A percentile compares a stretch with the other conserved stretches of the same genome.
These are phyloP conservation scores for Cucumis sativus DNA, from an alignment of 306 rosid species.

Conservation along the genomic window DNA sequence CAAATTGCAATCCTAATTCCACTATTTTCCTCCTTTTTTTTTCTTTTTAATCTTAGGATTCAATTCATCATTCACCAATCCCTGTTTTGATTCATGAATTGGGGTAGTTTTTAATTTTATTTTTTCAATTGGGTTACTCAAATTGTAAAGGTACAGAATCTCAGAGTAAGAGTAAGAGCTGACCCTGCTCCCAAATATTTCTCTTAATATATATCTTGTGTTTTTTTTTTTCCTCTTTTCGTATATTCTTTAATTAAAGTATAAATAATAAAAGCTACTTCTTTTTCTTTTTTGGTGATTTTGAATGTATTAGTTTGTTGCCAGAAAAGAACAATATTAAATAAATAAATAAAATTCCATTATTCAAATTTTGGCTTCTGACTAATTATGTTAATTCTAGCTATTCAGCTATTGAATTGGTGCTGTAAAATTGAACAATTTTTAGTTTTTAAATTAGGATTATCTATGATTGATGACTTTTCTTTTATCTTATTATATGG, in stretches of 20 bases:
- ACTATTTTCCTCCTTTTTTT: not conserved
- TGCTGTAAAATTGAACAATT: not conserved
- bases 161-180: not conserved
- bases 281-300: not conserved
- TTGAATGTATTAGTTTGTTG: not conserved
- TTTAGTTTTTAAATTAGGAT: not conserved
- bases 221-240: too few species aligned
- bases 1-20: conserved; percentile 12
- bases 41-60: not conserved
- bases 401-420: not conserved
- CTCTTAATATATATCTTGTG: not conserved
- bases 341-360: not conserved
- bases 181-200: too few species aligned
- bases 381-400: not conserved
- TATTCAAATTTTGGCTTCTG: not conserved
- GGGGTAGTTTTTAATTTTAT: not conserved
- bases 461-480: too few species aligned
- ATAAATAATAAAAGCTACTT: not conserved
- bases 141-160: not conserved
- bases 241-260: too few species aligned
- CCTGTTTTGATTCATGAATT: not conserved
- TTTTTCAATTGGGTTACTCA: not conserved
- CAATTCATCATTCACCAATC: not conserved
- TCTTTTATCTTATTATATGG: too few species aligned
- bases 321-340: too few species aligned